These are phyloP conservation scores for Candida freyschussii DNA, from an alignment of 1,139 yeast species.

Conservation along the genomic window DNA sequence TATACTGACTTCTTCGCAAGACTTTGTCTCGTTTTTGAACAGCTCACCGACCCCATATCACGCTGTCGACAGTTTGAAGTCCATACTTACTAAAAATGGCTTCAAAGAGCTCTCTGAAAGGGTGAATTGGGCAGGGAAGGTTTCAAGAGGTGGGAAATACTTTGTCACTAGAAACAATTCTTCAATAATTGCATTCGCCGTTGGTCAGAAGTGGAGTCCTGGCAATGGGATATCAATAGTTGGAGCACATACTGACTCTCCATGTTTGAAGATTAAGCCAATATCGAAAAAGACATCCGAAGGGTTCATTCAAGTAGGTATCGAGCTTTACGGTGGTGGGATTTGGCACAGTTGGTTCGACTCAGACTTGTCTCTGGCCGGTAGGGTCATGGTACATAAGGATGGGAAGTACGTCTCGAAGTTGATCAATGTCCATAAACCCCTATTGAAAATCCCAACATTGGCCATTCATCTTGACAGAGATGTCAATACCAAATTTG, in stretches of 20 bases:
- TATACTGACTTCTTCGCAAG: constrained; percentile 29
- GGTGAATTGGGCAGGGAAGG: constrained; percentile 59
- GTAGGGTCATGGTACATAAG: constrained; percentile 68
- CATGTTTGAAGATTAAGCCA: constrained; percentile 91
- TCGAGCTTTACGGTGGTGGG: constrained; percentile 94
- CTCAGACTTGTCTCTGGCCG: constrained; percentile 87
- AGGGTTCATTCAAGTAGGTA: constrained; percentile 87
- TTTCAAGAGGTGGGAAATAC: constrained; percentile 60
- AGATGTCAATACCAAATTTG: constrained; percentile 71
- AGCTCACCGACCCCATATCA: constrained; percentile 94
- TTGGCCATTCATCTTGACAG: constrained; percentile 89
- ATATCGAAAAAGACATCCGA: constrained; percentile 64
- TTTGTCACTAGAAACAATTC: constrained; percentile 84
- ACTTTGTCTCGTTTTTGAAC: constrained; percentile 75
- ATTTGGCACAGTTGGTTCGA: constrained; percentile 89
- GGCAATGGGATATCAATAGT: constrained; percentile 84
- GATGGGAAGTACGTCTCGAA: constrained; percentile 54
- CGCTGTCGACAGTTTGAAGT: constrained; percentile 67
- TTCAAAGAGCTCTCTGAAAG: constrained; percentile 73
- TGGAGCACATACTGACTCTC: constrained; percentile 96
- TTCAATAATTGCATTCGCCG: constrained; percentile 80
- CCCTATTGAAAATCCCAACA: constrained; percentile 87
- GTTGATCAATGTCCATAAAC: constrained; percentile 74
- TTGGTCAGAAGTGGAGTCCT: constrained; percentile 68
- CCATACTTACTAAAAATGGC: constrained; percentile 52